phyloP scores from a whole-genome alignment of 306 rosid species.

The Cicer arietinum region DNA sequence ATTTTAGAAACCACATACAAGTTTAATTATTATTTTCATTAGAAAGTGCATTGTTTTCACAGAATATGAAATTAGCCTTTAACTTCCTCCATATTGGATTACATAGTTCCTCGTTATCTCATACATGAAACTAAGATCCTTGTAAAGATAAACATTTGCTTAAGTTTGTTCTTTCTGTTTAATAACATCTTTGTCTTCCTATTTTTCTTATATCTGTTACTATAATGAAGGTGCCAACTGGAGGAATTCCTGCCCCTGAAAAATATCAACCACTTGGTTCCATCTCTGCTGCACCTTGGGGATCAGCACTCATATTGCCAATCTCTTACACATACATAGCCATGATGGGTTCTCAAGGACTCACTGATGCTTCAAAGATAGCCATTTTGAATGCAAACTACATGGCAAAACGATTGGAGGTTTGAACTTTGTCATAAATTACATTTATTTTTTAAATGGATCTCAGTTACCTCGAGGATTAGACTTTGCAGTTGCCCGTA shows the following conservation, averaged over 20 bases:
- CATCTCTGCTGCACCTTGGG: constrained; percentile 99
- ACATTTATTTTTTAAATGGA: not conserved
- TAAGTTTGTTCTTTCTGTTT: constrained; percentile 24
- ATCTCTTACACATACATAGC: constrained; percentile 96
- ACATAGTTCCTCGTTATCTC: constrained; percentile 20
- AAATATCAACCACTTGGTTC: constrained; percentile 86
- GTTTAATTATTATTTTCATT: constrained; percentile 16
- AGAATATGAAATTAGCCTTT: not conserved
- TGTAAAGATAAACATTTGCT: constrained; percentile 11
- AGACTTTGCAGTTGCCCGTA: no score
- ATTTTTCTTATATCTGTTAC: constrained; percentile 1
- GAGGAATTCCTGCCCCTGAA: constrained; percentile 92
- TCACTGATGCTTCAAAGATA: constrained; percentile 92
- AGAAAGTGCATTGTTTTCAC: not conserved
- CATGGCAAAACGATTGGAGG: constrained; percentile 99
- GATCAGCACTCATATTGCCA: constrained; percentile 98
- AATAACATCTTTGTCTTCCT: constrained; percentile 14
- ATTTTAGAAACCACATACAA: no score
- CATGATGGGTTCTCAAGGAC: constrained; percentile 99
- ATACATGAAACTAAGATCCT: not conserved
- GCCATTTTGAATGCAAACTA: constrained; percentile 98
- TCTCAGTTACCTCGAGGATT: no score
- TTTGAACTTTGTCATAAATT: constrained; percentile 42
- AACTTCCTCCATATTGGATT: constrained; percentile 1
- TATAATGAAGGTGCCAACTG: constrained; percentile 72